Percentiles rank a stretch among this genome's conserved stretches.
phyloP scores from a whole-genome alignment of 2,329 filamentous ascomycete genomes.

The Epichloe uncinata region DNA sequence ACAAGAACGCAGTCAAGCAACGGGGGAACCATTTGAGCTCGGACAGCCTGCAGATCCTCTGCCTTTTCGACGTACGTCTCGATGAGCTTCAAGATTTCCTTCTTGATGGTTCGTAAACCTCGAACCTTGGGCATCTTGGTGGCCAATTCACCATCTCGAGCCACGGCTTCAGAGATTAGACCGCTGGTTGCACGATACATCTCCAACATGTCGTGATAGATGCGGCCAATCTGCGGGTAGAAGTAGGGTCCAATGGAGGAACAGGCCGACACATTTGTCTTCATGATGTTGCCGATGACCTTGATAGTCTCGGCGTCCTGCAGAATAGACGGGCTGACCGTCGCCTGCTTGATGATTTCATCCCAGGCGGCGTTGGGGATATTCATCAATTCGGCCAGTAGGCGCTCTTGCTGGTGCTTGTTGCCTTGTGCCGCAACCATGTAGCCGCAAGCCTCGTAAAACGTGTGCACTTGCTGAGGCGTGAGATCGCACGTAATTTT shows the following conservation, averaged over 20 bases:
- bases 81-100: slow-evolving; percentile 96
- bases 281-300: slow-evolving; percentile 99
- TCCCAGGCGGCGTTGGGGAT: slow-evolving; percentile 94
- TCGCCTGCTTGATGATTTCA: slow-evolving; percentile 80
- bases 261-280: slow-evolving; percentile 98
- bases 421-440: slow-evolving; percentile 98
- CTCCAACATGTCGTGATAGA: slow-evolving; percentile 96
- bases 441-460: slow-evolving; percentile 97
- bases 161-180: slow-evolving; percentile 87
- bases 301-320: slow-evolving; percentile 95
- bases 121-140: slow-evolving; percentile 97
- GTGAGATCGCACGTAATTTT: slow-evolving; percentile 93
- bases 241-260: slow-evolving; percentile 95
- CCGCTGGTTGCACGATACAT: slow-evolving; percentile 98
- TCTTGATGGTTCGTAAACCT: slow-evolving; percentile 94
- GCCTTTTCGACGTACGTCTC: slow-evolving; percentile 98
- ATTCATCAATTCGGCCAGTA: slow-evolving; percentile 85
- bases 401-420: slow-evolving; percentile 80
- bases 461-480: slow-evolving; percentile 95
- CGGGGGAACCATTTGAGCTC: slow-evolving; percentile 88
- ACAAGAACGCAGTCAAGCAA: slow-evolving; percentile 85
- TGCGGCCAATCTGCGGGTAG: slow-evolving; percentile 92
- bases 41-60: slow-evolving; percentile 87
- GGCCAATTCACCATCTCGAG: slow-evolving; percentile 79
- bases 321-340: slow-evolving; percentile 69